Base-by-base conservation (phyloP, 179 eudicot genomes). In the Gypsophila paniculata region DNA sequence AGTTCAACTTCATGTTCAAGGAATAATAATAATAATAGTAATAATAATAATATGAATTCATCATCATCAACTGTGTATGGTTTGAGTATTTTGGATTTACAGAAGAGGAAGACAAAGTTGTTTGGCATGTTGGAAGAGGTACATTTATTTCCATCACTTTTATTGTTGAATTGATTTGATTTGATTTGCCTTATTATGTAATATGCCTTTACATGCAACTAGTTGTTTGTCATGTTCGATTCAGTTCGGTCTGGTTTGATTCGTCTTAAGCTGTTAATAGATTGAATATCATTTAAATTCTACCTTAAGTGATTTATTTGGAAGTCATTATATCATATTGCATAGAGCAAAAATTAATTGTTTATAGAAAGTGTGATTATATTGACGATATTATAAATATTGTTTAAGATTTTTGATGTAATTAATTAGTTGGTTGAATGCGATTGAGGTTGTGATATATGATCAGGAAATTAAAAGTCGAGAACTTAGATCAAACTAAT, bases 81-180 rank as follows among this genome's bases (percentile, higher is more conserved):
- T 38, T 85, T 93, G 79, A 85, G 84, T 75, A 74, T 87, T 48
- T 65, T 90, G 62, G 97, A 94, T 8, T 71, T 92, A 79, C 99
- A 94, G 69, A 90, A 82, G 78, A 84, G 92, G 73, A 94, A 91
- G 80, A 29, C 86, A 55, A 94, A 84, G 76, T 76, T 94, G 66
- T 83, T 94, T 74, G 84, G 81, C 71, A 81, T 94, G 96, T 86
- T 94, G 72, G 97, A 91, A 78, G 90, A 92, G 99, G 99, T 94
- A 85, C 55, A 21, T 68, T 25, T 29, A 14, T 15, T 29, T 15
- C 0, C 17, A 48, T 17, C 36, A 1, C 10, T 22, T 18, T 34
- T 48, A 42, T 4, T 51, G 8, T 12, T 29, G 34, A 29, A 1
- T 29, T 29, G 34, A 1, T 29, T 29, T 29, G 34, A 29, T 1